Evolutionary conservation across 306 rosid genomes (phyloP), one percentile per base, ranked within the genome.

Genomic region (Hylodesmum podocarpum): DNA sequence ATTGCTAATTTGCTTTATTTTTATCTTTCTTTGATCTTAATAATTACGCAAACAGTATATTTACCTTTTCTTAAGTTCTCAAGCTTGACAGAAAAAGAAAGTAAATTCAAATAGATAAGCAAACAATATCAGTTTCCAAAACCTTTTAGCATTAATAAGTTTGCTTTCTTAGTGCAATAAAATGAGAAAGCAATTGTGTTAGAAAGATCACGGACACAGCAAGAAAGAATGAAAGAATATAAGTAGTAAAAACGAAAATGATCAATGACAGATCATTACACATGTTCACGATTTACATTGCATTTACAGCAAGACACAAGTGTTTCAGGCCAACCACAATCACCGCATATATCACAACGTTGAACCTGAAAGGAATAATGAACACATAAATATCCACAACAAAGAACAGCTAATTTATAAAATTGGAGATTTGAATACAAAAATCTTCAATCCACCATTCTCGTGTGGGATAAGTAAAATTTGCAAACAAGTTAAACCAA

Each of bases 311-410:
- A 92, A 65, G 84, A 75, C 16, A 39, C 79, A 70, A 80, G 61
- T 54, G 54, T 14, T 29, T 89, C 89, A 6, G 18, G 14, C 58
- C 18, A 74, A 29, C 87, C 88, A 84, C 10, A 61, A 58, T 18
- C 76, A 22, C 92, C 96, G 24, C 97, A 92, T 34, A 65, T 47
- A 51, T 87, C 86, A 16, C 97, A 92, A 9, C 78, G 85, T 58
- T 62, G 55, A 31, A 37, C 82, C 97, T 92, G 90, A 78, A 80
- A 47, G 44, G 65, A 36, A 77, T 64, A 59, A 65, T 79, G 62
- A 82, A 28, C 73, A 18, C 71, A 44, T 54, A 73, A 80, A 64
- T 34, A 13, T 73, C 11, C 58, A 21, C 64, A 10, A 63, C 11
- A 14, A 25, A 62, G 70, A 70, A 43, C 14, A 72, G 66, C 34